These are phyloP conservation scores for Paraleonurus japonicus DNA, from an alignment of 257 asterid genomes.

Conservation along the genomic window DNA sequence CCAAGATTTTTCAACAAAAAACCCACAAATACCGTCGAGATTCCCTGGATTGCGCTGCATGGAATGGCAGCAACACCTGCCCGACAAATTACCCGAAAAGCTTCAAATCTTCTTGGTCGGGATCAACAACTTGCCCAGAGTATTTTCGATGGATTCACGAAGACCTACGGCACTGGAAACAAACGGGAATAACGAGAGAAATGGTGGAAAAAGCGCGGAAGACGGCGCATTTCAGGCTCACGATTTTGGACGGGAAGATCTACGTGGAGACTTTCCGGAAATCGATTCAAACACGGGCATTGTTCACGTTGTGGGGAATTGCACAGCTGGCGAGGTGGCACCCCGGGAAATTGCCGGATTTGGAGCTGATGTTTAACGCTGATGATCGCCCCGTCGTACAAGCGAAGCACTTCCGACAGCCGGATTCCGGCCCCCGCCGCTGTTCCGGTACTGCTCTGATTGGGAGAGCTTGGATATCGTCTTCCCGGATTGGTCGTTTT, in stretches of 20 bases:
- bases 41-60: slow-evolving; percentile 49
- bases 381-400: slow-evolving; percentile 53
- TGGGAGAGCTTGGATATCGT: slow-evolving; percentile 76
- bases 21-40: slow-evolving; percentile 23
- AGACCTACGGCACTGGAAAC: slow-evolving; percentile 57
- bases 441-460: slow-evolving; percentile 85
- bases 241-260: slow-evolving; percentile 47
- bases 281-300: slow-evolving; percentile 63
- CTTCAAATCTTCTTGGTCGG: slow-evolving; percentile 19
- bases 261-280: slow-evolving; percentile 55
- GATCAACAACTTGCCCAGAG: slow-evolving; percentile 54
- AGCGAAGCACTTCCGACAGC: slow-evolving; percentile 33
- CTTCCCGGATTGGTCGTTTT: slow-evolving; percentile 91
- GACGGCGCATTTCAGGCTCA: slow-evolving; percentile 59
- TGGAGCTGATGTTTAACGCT: slow-evolving; percentile 69
- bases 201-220: slow-evolving; percentile 48
- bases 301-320: slow-evolving; percentile 69
- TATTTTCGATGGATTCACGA: slow-evolving; percentile 76
- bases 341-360: slow-evolving; percentile 65
- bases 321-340: slow-evolving; percentile 54
- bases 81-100: slow-evolving; percentile 42
- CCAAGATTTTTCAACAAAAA: background rate
- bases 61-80: slow-evolving; percentile 52
- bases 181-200: slow-evolving; percentile 45
- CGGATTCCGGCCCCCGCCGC: slow-evolving; percentile 50